Evolutionary conservation across 805 yeast species (phyloP).

Genomic region (Starmera caribaea): DNA sequence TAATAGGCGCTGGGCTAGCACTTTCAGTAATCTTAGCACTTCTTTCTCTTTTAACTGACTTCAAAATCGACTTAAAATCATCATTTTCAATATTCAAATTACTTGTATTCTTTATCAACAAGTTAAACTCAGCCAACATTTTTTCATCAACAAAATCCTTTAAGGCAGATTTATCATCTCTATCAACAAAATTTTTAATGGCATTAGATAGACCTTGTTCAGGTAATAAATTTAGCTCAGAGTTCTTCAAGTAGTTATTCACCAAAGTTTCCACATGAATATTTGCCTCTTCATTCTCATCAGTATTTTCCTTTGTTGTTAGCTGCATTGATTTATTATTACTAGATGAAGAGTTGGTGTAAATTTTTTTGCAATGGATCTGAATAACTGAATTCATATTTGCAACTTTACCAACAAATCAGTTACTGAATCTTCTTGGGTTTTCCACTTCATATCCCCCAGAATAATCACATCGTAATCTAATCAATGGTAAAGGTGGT

Average conservation of each 20-base stretch:
- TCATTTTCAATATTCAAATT: slow-evolving; percentile 23
- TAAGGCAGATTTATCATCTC: slow-evolving; percentile 71
- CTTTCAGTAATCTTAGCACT: neutral
- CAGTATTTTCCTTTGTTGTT: slow-evolving; percentile 4
- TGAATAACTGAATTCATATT: slow-evolving; percentile 81
- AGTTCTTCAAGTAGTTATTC: slow-evolving; percentile 48
- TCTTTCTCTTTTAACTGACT: slow-evolving; percentile 25
- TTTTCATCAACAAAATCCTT: slow-evolving; percentile 53
- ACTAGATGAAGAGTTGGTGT: slow-evolving; percentile 4
- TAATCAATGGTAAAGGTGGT: slow-evolving; percentile 67
- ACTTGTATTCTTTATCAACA: slow-evolving; percentile 34
- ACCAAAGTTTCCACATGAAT: slow-evolving; percentile 55
- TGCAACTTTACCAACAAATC: slow-evolving; percentile 87
- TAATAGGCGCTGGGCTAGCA: neutral
- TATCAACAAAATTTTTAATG: slow-evolving; percentile 61
- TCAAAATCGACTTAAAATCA: slow-evolving; percentile 31
- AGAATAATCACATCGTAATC: slow-evolving; percentile 79
- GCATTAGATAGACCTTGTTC: slow-evolving; percentile 70
- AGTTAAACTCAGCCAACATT: slow-evolving; percentile 39
- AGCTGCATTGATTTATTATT: slow-evolving; percentile 2
- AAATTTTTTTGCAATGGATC: slow-evolving; percentile 41
- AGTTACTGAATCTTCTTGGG: slow-evolving; percentile 77
- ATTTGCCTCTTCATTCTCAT: slow-evolving; percentile 25
- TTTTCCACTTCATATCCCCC: slow-evolving; percentile 92
- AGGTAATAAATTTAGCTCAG: slow-evolving; percentile 60